Base-by-base conservation (phyloP, 495 filamentous ascomycete species). In the Penicillium steckii region DNA sequence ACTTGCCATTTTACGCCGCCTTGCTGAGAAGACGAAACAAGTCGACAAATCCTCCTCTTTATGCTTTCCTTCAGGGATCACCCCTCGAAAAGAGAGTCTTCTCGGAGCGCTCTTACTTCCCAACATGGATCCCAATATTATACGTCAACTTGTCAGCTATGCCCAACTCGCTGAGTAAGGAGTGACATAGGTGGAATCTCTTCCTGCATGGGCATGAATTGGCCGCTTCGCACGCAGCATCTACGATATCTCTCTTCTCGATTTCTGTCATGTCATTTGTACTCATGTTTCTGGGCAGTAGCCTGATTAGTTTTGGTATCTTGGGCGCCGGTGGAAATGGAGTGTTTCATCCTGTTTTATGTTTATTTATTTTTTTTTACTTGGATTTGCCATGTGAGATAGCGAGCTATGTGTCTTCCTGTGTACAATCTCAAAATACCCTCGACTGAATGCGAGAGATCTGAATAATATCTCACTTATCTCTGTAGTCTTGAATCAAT, bases 61-160 rank as follows among this genome's bases (percentile, higher is more conserved):
- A 27, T 62, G 59, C 25, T 59, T 90, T 26, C 91, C 87, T 5
- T 73, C 82, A 0, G 81, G 80, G 23, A 81, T 86, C 2, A 61
- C 92, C 12, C 89, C 88, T 3, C 77, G 80, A 43, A 85, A 82
- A 57, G 87, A 91, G 49, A 86, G 74, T 61, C 71, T 95, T 45
- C 78, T 92, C 15, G 80, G 77, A 3, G 87, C 86, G 24, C 64
- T 92, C 43, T 72, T 84, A 57, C 85, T 86, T 62, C 73, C 76
- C 54, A 77, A 80, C 69, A 78, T 76, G 68, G 79, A 80, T 64
- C 74, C 66, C 48, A 78, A 64, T 23, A 79, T 92, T 59, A 73
- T 93, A 57, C 84, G 85, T 50, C 84, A 93, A 56, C 69, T 94
- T 53, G 83, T 88, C 62, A 79, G 80, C 37, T 91, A 89, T 69